Evolutionary conservation across 306 rosid species (phyloP), one percentile per base, ranked within the genome.

Genomic region (Gastrolobium bilobum): DNA sequence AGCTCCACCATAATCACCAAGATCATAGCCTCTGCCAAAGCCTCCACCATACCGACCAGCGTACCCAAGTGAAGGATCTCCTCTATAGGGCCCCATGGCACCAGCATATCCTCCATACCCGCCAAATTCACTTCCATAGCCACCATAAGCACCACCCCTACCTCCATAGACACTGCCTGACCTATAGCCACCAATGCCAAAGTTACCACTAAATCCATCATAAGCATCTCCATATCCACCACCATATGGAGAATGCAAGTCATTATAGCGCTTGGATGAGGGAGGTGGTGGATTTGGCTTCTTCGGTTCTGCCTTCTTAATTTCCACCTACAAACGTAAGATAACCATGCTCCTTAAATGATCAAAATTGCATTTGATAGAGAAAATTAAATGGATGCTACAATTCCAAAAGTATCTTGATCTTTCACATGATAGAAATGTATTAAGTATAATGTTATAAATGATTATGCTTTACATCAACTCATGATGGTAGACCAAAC

Each of bases 261-360:
- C 96, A 64, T 83, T 89, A 54, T 90, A 90, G 30, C 99, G 95
- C 79, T 88, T 92, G n/a, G 97, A 88, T 26, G 97, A 84, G 57
- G 98, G 77, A 42, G 90, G 90, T 20, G 95, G 90, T 57, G 91
- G 82, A 79, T 87, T 91, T 48, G 97, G 83, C 86, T 95, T 95
- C 85, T 91, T 93, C 4, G 99, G 99, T 76, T 95, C 99, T 11
- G 99, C 99, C 82, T 93, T 93, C 84, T 95, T 95, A 64, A 93
- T 87, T 79, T 91, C 96, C 85, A 91, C 96, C 93, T 91, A 20
- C 79, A 75, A 59, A 69, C 58, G 51, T 35, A 40, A 71, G 30
- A 37, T 34, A 1, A 3, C 29, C 30, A 9, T 20, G 26, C 26
- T 62, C 52, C 39, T 6, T 44, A 43, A 43, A 7, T 57, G 26